Base-by-base conservation (phyloP, 2,329 filamentous ascomycete species). In the Aspergillus puulaauensis region DNA sequence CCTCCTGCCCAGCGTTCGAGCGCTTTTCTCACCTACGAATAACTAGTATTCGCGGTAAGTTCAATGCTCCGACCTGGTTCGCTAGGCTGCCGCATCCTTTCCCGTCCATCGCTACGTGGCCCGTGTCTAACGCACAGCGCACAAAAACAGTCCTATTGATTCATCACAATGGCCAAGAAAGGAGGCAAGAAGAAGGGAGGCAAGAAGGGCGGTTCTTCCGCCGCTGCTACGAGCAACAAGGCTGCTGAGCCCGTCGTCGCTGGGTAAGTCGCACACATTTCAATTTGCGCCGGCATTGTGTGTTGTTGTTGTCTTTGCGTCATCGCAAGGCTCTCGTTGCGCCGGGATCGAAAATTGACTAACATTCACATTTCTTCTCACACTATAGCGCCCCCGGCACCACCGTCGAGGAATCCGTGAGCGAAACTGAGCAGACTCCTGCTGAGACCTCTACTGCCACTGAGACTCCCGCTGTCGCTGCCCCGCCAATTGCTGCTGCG, bases 181-280 rank as follows among this genome's bases (percentile, higher is more conserved):
- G 69, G 70, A 64, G 70, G 70, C 64, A 73, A 67, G 58, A 23
- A 48, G 21, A 66, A 71, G 62, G 72, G 70, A 60, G 67, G 66
- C 56, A 67, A 66, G 55, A 67, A 68, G 61, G 62, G 65, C 39
- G 63, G 62, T 19, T 67, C 64, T 23, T 63, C 64, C 45, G 62
- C 61, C 19, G 60, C 59, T 15, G 62, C 64, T 4, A 56, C 58
- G 12, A 50, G 8, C 24, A 66, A 71, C 62, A 69, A 68, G 60
- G 61, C 60, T 51, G 56, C 53, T 43, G 69, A 71, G 43, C 60
- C 68, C 19, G 72, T 72, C 57, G 63, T 66, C 47, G 57, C 70
- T 41, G 61, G 70, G 74, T 76, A 66, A 70, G 71, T 71, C 43
- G 44, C 60, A 35, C 24, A 40, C 23, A 21, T 46, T 37, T 15